Evolutionary conservation across 169 alveolate genomes (phyloP).

Genomic region (Plasmodium coatneyi): DNA sequence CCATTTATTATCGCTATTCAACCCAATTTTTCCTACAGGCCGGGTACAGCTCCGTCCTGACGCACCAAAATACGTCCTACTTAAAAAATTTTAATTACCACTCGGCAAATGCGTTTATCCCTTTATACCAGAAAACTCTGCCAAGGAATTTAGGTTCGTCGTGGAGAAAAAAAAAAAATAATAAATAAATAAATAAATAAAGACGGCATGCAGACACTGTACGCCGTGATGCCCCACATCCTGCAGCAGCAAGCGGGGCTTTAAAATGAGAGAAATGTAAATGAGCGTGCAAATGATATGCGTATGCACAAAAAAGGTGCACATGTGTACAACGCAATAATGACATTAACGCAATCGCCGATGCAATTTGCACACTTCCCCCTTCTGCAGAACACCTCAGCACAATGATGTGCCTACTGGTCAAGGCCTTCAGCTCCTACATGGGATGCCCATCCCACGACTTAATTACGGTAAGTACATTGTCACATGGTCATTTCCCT

Average conservation of each 20-base stretch:
- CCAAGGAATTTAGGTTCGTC: slow-evolving; percentile 18
- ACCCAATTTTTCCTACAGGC: slow-evolving; percentile 28
- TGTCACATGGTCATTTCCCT: background rate
- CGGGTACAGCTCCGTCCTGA: slow-evolving; percentile 24
- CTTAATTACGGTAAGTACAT: slow-evolving; percentile 28
- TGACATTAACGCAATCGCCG: background rate
- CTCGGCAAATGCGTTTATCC: slow-evolving; percentile 2
- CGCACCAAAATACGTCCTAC: slow-evolving; percentile 58
- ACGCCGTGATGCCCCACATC: background rate
- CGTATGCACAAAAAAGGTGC: background rate
- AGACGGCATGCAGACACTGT: background rate
- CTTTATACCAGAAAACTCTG: background rate
- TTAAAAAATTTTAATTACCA: slow-evolving; percentile 50
- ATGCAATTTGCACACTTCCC: background rate
- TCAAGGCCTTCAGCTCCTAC: slow-evolving; percentile 52
- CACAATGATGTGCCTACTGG: slow-evolving; percentile 40
- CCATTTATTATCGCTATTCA: background rate
- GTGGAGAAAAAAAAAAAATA: background rate
- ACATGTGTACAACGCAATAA: background rate
- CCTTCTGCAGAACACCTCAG: slow-evolving; percentile 13
- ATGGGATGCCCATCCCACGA: slow-evolving; percentile 17
- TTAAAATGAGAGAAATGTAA: background rate
- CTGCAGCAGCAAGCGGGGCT: background rate
- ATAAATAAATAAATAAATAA: background rate
- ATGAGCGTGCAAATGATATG: background rate